Conservation (phyloP, 1,284 basidiomycete species). For the Ustilago tritici region DNA sequence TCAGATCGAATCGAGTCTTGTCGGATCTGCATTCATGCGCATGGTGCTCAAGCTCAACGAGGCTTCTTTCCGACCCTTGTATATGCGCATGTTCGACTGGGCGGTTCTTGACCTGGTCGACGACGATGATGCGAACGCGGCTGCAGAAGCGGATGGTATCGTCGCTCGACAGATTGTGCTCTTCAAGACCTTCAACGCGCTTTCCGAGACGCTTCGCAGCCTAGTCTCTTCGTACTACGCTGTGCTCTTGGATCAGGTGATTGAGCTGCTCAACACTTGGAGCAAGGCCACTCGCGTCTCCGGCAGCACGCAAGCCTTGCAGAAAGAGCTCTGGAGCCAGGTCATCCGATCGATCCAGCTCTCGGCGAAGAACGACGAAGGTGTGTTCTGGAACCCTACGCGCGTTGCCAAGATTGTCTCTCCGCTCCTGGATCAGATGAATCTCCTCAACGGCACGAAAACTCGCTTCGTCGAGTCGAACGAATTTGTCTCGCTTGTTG, state of each 20-base stretch:
- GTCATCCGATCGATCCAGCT: constrained; percentile 78
- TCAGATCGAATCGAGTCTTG: constrained; percentile 71
- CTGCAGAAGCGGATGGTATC: constrained; percentile 30
- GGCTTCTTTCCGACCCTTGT: constrained; percentile 88
- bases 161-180: constrained; percentile 63
- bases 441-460: constrained; percentile 13
- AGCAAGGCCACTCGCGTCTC: constrained; percentile 33
- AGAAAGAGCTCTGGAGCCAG: constrained; percentile 75
- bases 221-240: constrained; percentile 65
- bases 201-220: constrained; percentile 57
- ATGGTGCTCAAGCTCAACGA: constrained; percentile 94
- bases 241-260: constrained; percentile 77
- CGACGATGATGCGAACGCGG: constrained; percentile 61
- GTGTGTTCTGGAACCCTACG: constrained; percentile 89
- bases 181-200: constrained; percentile 58
- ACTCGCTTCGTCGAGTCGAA: constrained; percentile 9
- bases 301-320: constrained; percentile 10
- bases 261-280: constrained; percentile 75
- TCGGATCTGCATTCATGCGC: constrained; percentile 81
- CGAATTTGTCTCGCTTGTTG: constrained; percentile 22
- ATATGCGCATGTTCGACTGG: constrained; percentile 94
- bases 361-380: constrained; percentile 83
- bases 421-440: constrained; percentile 77
- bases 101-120: constrained; percentile 77
- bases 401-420: constrained; percentile 77